Evolutionary conservation across 2,329 filamentous ascomycete species (phyloP).

Genomic region (Keithomyces neogunnii): DNA sequence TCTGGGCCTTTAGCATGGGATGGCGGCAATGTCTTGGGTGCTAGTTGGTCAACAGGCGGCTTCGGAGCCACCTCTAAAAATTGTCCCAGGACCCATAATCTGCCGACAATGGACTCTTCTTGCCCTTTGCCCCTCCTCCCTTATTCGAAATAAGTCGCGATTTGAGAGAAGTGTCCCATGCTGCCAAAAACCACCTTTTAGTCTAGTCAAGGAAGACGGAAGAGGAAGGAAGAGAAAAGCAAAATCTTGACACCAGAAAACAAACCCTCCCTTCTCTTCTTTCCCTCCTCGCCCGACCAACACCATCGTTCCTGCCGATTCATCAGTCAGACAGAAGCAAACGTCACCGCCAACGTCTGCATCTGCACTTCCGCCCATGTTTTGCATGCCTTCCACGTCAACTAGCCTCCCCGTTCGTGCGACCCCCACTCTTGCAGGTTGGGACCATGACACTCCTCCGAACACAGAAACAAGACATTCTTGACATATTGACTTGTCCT

Average conservation of each 20-base stretch:
- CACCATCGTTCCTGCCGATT: neutral
- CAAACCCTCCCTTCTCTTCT: neutral
- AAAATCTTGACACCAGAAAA: neutral
- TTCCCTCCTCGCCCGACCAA: neutral
- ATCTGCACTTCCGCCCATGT: neutral
- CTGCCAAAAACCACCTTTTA: too few relatives aligned
- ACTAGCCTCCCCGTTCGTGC: neutral
- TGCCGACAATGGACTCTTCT: too few relatives aligned
- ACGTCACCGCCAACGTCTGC: neutral
- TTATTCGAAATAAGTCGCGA: neutral
- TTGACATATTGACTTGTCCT: neutral
- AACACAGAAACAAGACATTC: neutral
- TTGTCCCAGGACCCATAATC: too few relatives aligned
- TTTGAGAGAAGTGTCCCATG: neutral
- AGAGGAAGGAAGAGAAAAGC: neutral
- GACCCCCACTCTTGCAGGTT: neutral
- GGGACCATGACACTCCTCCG: neutral
- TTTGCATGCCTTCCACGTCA: neutral
- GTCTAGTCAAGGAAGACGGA: neutral
- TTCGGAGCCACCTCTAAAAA: too few relatives aligned
- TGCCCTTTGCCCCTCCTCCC: too few relatives aligned
- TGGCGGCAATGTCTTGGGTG: too few relatives aligned
- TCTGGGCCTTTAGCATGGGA: too few relatives aligned
- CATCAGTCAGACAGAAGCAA: neutral
- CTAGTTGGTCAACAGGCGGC: too few relatives aligned